Evolutionary conservation across 2,329 filamentous ascomycete species (phyloP).

Genomic region (Stenocarpella maydis): DNA sequence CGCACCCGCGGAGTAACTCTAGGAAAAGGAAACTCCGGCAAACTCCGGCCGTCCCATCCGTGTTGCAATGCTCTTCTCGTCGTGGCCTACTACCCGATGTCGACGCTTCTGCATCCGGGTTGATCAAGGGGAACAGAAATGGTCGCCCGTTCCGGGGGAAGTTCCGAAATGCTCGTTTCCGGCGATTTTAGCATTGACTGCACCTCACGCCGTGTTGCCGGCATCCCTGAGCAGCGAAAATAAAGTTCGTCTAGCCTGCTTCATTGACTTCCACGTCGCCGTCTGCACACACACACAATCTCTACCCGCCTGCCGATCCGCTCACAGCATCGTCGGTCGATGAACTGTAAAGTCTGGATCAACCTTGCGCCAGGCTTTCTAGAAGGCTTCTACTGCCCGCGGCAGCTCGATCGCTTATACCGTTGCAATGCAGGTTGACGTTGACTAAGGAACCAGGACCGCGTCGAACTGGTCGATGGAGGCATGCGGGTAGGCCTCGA

Average conservation of each 20-base stretch:
- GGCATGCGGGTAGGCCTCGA: not conserved
- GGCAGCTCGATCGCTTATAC: constrained; percentile 18
- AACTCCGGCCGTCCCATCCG: constrained; percentile 13
- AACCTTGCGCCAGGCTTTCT: constrained; percentile 28
- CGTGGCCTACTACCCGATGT: constrained; percentile 16
- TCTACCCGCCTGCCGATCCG: constrained; percentile 8
- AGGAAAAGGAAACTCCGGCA: constrained; percentile 9
- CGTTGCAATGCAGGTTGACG: constrained; percentile 20
- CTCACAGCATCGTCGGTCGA: constrained; percentile 9
- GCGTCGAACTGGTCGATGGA: not conserved
- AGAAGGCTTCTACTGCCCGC: constrained; percentile 26
- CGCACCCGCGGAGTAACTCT: constrained; percentile 9
- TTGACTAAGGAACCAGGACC: constrained; percentile 1
- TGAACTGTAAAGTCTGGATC: constrained; percentile 26
- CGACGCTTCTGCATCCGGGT: not conserved
- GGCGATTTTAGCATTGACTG: constrained; percentile 14
- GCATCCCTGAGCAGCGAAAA: constrained; percentile 5
- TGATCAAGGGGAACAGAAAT: not conserved
- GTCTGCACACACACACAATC: constrained; percentile 9
- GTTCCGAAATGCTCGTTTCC: constrained; percentile 15
- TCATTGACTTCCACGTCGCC: constrained; percentile 1
- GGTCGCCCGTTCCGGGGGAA: not conserved
- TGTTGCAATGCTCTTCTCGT: constrained; percentile 3
- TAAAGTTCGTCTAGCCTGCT: constrained; percentile 23
- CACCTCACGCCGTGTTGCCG: constrained; percentile 16